Conservation (phyloP, 1,284 basidiomycete species). For the Heterobasidion parviporum region DNA sequence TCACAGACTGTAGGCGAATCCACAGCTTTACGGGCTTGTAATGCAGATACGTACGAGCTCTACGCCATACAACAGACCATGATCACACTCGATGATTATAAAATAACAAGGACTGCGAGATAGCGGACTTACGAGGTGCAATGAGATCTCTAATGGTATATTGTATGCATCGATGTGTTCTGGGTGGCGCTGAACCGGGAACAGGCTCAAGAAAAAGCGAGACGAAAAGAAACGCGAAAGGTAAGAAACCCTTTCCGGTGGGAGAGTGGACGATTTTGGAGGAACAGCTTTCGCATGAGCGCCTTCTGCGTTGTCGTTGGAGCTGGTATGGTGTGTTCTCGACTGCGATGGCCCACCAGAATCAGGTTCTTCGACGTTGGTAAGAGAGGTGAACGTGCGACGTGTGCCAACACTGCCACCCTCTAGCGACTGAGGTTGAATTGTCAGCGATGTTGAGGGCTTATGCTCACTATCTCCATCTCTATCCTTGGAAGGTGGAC, state of each 20-base stretch:
- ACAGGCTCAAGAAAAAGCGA: too few species aligned
- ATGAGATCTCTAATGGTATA: slow-evolving; percentile 63
- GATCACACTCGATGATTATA: neutral
- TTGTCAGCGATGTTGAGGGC: slow-evolving; percentile 1
- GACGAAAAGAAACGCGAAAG: too few species aligned
- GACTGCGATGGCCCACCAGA: neutral
- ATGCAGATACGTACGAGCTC: slow-evolving; percentile 57
- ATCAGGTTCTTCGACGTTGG: neutral
- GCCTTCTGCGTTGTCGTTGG: slow-evolving; percentile 18
- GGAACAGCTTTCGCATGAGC: slow-evolving; percentile 13
- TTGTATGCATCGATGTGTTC: slow-evolving; percentile 49
- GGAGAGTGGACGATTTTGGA: too few species aligned
- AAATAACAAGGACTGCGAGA: neutral
- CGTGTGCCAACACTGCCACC: neutral
- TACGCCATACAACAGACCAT: slow-evolving; percentile 14
- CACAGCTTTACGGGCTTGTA: slow-evolving; percentile 50
- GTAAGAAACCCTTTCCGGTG: too few species aligned
- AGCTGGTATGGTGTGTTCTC: neutral
- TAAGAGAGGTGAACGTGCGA: neutral
- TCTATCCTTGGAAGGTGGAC: slow-evolving; percentile 31
- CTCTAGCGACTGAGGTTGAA: neutral
- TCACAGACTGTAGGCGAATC: slow-evolving; percentile 62
- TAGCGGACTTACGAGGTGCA: slow-evolving; percentile 47
- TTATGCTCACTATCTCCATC: slow-evolving; percentile 23
- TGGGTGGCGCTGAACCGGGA: slow-evolving; percentile 37